phyloP scores from a whole-genome alignment of 1,284 basidiomycete genomes.

The Somion occarium region DNA sequence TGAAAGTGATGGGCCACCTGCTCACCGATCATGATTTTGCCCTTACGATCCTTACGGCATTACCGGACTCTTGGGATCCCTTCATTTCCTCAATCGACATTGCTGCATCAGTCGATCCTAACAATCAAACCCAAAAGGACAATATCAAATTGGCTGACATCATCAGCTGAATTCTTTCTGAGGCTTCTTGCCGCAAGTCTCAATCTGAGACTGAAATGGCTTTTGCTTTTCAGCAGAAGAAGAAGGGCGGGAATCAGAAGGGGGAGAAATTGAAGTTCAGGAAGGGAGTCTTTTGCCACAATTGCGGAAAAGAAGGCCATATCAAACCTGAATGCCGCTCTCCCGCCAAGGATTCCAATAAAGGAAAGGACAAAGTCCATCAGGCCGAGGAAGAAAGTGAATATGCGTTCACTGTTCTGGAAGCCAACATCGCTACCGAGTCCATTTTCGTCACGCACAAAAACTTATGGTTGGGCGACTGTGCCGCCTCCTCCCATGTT shows the following conservation, averaged over 20 bases:
- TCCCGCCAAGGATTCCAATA: not conserved
- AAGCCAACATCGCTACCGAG: not conserved
- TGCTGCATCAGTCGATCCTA: not conserved
- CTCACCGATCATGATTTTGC: conserved; percentile 3
- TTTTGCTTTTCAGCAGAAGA: too few relatives aligned
- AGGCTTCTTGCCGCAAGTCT: conserved; percentile 1
- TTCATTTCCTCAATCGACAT: conserved; percentile 6
- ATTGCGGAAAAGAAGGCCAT: conserved; percentile 10
- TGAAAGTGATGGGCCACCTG: not conserved
- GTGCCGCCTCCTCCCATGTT: conserved; percentile 12
- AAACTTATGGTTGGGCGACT: conserved; percentile 16
- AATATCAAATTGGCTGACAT: not conserved
- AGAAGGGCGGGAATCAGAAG: too few relatives aligned
- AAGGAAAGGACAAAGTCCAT: not conserved
- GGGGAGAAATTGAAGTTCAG: conserved; percentile 6
- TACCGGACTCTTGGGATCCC: conserved; percentile 8
- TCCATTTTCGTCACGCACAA: not conserved
- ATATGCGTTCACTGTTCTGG: too few relatives aligned
- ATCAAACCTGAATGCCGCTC: conserved; percentile 5
- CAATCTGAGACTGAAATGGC: not conserved
- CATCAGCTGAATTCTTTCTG: conserved; percentile 5
- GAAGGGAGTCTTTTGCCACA: conserved; percentile 7
- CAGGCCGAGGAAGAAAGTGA: not conserved
- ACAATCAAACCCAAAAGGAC: too few relatives aligned
- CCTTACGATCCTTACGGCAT: conserved; percentile 5